Evolutionary conservation across 495 filamentous ascomycete species (phyloP).

Genomic region (Podospora pseudocomata): DNA sequence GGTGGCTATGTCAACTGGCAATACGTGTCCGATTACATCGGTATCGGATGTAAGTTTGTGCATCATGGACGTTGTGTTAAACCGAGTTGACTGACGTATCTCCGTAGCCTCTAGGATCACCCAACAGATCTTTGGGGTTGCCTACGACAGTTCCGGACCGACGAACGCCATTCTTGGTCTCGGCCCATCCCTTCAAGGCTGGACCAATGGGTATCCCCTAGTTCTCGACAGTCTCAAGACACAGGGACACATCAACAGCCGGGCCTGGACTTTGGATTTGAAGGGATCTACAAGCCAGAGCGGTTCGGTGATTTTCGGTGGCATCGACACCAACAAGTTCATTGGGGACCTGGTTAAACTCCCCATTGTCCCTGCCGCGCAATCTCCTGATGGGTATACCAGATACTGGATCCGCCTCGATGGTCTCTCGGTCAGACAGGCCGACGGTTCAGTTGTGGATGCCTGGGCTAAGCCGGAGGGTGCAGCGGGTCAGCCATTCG

Average conservation of each 20-base stretch:
- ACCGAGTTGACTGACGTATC: no score
- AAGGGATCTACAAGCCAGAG: conserved; percentile 39
- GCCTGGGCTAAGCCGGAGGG: conserved; percentile 14
- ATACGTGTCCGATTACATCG: conserved; percentile 35
- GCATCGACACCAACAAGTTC: conserved; percentile 84
- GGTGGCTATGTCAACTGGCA: conserved; percentile 20
- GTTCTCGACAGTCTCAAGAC: conserved; percentile 60
- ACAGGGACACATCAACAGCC: conserved; percentile 61
- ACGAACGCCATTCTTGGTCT: conserved; percentile 71
- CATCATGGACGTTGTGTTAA: no score
- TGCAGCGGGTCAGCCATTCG: conserved; percentile 14
- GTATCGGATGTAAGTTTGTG: conserved; percentile 16
- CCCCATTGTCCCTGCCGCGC: conserved; percentile 30
- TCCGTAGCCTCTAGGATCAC: conserved; percentile 29
- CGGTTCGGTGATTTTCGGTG: conserved; percentile 72
- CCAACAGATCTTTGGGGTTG: conserved; percentile 43
- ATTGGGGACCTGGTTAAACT: conserved; percentile 57
- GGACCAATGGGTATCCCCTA: conserved; percentile 55
- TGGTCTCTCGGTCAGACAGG: conserved; percentile 23
- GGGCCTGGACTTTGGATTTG: conserved; percentile 67
- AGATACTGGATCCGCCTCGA: conserved; percentile 21
- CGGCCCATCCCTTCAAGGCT: conserved; percentile 49
- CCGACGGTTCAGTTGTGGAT: conserved; percentile 14
- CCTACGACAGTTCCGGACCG: conserved; percentile 29
- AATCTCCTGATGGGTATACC: conserved; percentile 21